These are phyloP conservation scores for Thecaphora frezii DNA, from an alignment of 1,284 basidiomycete species.

Conservation along the genomic window DNA sequence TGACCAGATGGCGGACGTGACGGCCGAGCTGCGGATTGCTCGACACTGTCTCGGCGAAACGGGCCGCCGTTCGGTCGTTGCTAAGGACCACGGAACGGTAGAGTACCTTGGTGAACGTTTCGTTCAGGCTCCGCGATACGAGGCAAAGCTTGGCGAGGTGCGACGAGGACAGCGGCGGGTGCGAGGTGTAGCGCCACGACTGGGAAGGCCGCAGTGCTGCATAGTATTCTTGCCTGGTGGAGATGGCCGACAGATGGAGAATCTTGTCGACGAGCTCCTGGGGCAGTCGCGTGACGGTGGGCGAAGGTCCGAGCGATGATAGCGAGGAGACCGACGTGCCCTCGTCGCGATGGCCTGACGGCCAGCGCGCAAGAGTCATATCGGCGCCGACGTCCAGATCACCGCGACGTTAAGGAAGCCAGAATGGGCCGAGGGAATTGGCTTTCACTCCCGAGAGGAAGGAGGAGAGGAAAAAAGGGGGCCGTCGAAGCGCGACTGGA, in stretches of 20 bases:
- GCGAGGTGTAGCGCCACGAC: not conserved
- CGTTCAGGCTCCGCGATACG: not conserved
- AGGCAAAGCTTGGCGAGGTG: not conserved
- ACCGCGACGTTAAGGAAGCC: too few relatives aligned
- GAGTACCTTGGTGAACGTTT: slow-evolving; percentile 11
- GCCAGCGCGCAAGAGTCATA: too few relatives aligned
- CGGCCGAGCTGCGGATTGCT: slow-evolving; percentile 4
- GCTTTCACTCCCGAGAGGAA: too few relatives aligned
- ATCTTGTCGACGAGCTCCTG: not conserved
- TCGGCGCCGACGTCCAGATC: too few relatives aligned
- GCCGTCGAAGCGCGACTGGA: too few relatives aligned
- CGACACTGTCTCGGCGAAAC: slow-evolving; percentile 9
- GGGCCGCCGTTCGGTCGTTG: not conserved
- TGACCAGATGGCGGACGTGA: slow-evolving; percentile 10
- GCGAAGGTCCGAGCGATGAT: too few relatives aligned
- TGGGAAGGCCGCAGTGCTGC: not conserved
- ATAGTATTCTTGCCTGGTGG: not conserved
- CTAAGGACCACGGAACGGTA: slow-evolving; percentile 18
- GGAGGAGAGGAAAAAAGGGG: too few relatives aligned
- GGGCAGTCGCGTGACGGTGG: not conserved
- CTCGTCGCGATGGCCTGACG: too few relatives aligned
- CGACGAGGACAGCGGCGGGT: not conserved
- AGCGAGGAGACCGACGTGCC: too few relatives aligned
- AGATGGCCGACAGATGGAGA: not conserved
- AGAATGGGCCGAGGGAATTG: too few relatives aligned